These are phyloP conservation scores for Aspergillus campestris DNA, from an alignment of 495 filamentous ascomycete species.

Conservation along the genomic window DNA sequence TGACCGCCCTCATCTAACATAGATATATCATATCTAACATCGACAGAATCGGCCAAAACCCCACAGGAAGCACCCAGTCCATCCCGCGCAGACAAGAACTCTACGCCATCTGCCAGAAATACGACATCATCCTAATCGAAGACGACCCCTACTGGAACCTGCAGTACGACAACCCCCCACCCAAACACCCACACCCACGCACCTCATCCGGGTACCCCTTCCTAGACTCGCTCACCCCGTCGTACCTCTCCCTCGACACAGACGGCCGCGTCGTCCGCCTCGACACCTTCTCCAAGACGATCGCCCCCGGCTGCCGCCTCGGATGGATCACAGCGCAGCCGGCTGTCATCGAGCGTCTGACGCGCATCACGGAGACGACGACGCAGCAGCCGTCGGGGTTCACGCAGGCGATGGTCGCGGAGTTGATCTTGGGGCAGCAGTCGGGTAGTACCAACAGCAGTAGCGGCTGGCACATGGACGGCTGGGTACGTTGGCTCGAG, in stretches of 20 bases:
- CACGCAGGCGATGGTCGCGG: conserved; percentile 70
- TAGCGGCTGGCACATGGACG: conserved; percentile 68
- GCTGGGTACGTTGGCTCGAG: conserved; percentile 84
- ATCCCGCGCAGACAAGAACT: conserved; percentile 65
- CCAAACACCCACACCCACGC: conserved; percentile 23
- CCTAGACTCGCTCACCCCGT: conserved; percentile 77
- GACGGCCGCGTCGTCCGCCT: conserved; percentile 83
- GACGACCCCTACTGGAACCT: conserved; percentile 97
- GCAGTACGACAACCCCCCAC: conserved; percentile 43
- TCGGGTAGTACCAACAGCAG: conserved; percentile 18
- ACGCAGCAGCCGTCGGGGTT: conserved; percentile 86
- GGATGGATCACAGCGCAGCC: conserved; percentile 82
- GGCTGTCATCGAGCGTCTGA: conserved; percentile 60
- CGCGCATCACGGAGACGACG: conserved; percentile 61
- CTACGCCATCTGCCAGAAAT: conserved; percentile 71
- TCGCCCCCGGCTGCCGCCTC: conserved; percentile 65
- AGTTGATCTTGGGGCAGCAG: conserved; percentile 65
- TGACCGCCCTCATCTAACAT: conserved; percentile 4
- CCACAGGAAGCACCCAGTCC: conserved; percentile 66
- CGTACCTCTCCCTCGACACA: conserved; percentile 64
- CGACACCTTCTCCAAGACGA: conserved; percentile 77
- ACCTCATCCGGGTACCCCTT: conserved; percentile 67
- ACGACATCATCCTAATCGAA: conserved; percentile 88
- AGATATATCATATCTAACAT: not conserved
- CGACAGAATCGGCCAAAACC: conserved; percentile 79